phyloP scores from a whole-genome alignment of 805 yeast genomes.

The Ogataea methylovora region DNA sequence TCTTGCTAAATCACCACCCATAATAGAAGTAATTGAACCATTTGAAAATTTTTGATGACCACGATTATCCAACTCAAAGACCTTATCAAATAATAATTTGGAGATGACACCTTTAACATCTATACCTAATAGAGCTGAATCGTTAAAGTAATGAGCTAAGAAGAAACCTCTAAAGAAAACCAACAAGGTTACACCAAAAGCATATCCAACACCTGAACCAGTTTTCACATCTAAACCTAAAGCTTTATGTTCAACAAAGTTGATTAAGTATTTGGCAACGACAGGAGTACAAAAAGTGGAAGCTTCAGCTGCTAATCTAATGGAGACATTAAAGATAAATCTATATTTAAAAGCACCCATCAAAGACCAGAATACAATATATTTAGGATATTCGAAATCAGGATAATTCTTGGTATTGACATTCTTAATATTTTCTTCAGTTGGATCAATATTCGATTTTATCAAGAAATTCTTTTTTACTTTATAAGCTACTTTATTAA shows the following conservation, averaged over 20 bases:
- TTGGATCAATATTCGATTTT: neutral
- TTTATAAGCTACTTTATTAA: slow-evolving; percentile 24
- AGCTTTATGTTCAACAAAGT: slow-evolving; percentile 47
- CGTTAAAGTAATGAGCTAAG: slow-evolving; percentile 58
- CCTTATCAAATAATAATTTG: slow-evolving; percentile 58
- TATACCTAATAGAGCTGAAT: slow-evolving; percentile 57
- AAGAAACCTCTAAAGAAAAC: slow-evolving; percentile 39
- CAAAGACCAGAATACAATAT: neutral
- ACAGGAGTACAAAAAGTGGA: slow-evolving; percentile 55
- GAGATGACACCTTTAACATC: slow-evolving; percentile 63
- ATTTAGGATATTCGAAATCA: neutral
- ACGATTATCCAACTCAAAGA: slow-evolving; percentile 51
- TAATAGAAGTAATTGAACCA: slow-evolving; percentile 67
- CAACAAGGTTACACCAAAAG: slow-evolving; percentile 61
- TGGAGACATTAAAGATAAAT: neutral
- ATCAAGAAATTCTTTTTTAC: slow-evolving; percentile 8
- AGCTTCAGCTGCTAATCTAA: neutral
- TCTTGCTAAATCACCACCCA: slow-evolving; percentile 76
- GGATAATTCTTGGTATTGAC: neutral
- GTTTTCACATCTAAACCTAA: slow-evolving; percentile 31
- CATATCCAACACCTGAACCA: slow-evolving; percentile 69
- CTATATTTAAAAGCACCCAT: neutral
- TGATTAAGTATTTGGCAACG: slow-evolving; percentile 54
- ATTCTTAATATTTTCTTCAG: neutral
- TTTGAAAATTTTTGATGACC: slow-evolving; percentile 58